Evolutionary conservation across 257 asterid genomes (phyloP), one percentile per base, ranked within the genome.

Genomic region (Solanum paucissectum): DNA sequence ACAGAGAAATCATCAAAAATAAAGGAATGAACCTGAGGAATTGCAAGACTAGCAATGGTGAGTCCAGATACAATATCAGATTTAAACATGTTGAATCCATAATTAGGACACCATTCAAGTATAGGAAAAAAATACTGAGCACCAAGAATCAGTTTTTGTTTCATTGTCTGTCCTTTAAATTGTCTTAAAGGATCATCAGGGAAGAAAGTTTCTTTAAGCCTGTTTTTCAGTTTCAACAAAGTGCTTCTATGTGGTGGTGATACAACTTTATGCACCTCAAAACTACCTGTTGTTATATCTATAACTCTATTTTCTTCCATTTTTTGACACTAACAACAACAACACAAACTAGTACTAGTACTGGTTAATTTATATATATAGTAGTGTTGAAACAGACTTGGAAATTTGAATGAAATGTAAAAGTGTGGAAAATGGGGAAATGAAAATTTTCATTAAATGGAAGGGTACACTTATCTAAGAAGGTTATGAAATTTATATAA

Each of bases 11-110:
- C 62, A 7, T 21, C 1, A 16, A 32, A 8, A n/a, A 40, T n/a
- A 16, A 38, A 83, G 7, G 1, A 5, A 33, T 9, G 29, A 27
- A 93, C 96, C 95, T 95, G 98, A 89, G 98, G 98, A 29, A 96
- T 96, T 90, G 98, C 98, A 72, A 96, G 95, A 88, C 98, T 95
- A 21, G 98, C 98, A 88, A 96, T 96, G 89, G 98, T 96, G 93
- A 96, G 98, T 20, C 98, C 98, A 86, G 98, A 93, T 44, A 96
- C 92, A 83, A 96, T 83, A 90, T 96, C 98, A 44, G 98, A 95
- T 93, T 96, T 96, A 88, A 96, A 90, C 85, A 93, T 90, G 4
- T 66, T 74, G 88, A 96, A 90, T 25, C 21, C 91, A 52, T 96
- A 96, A 8, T 91, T 88, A 11, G 98, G 98, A 64, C 94, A 98